Evolutionary conservation across 2,329 filamentous ascomycete genomes (phyloP).

Genomic region (Aspergillus pseudoviridinutans): DNA sequence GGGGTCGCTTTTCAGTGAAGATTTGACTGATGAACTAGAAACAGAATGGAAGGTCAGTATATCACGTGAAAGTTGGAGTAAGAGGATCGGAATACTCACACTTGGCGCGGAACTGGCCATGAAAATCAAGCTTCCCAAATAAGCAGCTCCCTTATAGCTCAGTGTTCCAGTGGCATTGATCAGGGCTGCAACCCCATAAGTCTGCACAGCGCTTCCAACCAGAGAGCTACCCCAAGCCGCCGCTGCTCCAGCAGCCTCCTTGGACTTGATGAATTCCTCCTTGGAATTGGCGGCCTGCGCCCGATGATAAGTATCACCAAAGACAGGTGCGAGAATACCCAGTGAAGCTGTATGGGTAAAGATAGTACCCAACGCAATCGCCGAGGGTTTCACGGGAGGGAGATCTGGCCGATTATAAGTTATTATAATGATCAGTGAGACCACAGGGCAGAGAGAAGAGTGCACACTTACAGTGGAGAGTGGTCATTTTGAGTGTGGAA

Average conservation of each 20-base stretch:
- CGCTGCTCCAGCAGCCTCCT: constrained; percentile 83
- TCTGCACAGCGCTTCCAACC: constrained; percentile 81
- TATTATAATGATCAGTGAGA: background rate
- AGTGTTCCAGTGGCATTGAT: constrained; percentile 94
- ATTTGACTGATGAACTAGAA: constrained; percentile 77
- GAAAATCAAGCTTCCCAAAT: constrained; percentile 88
- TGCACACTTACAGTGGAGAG: constrained; percentile 53
- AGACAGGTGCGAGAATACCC: constrained; percentile 81
- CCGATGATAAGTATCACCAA: constrained; percentile 90
- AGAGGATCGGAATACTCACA: constrained; percentile 52
- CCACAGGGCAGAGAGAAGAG: background rate
- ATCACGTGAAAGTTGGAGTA: background rate
- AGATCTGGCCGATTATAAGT: constrained; percentile 50
- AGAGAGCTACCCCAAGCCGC: constrained; percentile 88
- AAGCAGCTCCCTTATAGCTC: constrained; percentile 95
- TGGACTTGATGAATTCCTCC: constrained; percentile 92
- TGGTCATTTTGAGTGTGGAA: constrained; percentile 50
- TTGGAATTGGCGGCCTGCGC: constrained; percentile 89
- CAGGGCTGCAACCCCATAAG: constrained; percentile 82
- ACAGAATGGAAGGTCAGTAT: constrained; percentile 19
- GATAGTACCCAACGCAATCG: constrained; percentile 89
- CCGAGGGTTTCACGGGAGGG: constrained; percentile 90
- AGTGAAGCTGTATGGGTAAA: constrained; percentile 94
- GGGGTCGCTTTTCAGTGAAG: constrained; percentile 83
- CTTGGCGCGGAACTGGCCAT: constrained; percentile 81